phyloP scores from a whole-genome alignment of 345 rosid genomes.

The Brassica incana region DNA sequence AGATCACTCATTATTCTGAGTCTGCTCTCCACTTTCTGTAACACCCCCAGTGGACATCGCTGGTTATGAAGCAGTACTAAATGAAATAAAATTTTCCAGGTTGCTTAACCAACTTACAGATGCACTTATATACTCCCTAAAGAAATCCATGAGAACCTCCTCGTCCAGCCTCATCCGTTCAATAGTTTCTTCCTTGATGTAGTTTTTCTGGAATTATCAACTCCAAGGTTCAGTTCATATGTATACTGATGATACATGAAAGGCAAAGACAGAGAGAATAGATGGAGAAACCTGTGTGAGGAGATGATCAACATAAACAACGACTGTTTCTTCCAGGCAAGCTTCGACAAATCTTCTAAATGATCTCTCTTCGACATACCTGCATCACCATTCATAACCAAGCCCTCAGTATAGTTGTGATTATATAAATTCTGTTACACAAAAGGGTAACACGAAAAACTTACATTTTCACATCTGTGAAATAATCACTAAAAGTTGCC shows the following conservation, averaged over 20 bases:
- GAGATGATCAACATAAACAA: slow-evolving; percentile 89
- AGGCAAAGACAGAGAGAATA: background rate
- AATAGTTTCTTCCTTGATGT: slow-evolving; percentile 94
- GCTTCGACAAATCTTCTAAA: slow-evolving; percentile 96
- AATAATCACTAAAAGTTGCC: slow-evolving; percentile 95
- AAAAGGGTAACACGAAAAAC: slow-evolving; percentile 27
- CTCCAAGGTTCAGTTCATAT: slow-evolving; percentile 1
- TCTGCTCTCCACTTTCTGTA: slow-evolving; percentile 92
- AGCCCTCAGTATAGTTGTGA: slow-evolving; percentile 1
- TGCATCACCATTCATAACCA: slow-evolving; percentile 39
- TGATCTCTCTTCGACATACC: slow-evolving; percentile 96
- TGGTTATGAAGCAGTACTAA: background rate
- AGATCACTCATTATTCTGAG: slow-evolving; percentile 84
- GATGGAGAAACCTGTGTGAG: slow-evolving; percentile 64
- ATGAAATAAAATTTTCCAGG: background rate
- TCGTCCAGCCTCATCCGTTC: slow-evolving; percentile 96
- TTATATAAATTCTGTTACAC: background rate
- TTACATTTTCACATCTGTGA: slow-evolving; percentile 94
- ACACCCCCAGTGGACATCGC: slow-evolving; percentile 18
- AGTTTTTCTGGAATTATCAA: slow-evolving; percentile 60
- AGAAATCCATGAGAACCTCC: slow-evolving; percentile 94
- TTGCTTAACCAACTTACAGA: slow-evolving; percentile 56
- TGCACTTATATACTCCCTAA: slow-evolving; percentile 88
- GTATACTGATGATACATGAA: slow-evolving; percentile 9
- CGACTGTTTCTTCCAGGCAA: slow-evolving; percentile 86